Evolutionary conservation across 2,329 filamentous ascomycete species (phyloP), one percentile per base, ranked within the genome.

Genomic region (Fusarium gaditjirri): DNA sequence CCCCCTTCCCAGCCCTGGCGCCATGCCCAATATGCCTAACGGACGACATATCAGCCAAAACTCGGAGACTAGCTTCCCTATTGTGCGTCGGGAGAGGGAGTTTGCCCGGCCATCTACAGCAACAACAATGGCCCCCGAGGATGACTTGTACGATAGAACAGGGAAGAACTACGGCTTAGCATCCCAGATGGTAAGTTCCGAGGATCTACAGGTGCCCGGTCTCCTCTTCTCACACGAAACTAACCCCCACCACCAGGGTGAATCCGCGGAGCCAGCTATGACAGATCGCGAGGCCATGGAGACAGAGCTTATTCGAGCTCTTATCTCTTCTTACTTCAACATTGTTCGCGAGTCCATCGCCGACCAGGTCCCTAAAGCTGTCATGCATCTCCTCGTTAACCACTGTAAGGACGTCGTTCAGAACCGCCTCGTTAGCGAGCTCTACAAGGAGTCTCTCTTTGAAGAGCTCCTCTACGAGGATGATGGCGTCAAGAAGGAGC

Each of bases 271-370:
- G 79, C 94, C 94, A 38, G 94, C 94, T 61, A 89, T 99, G 77
- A 98, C 95, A 2, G 96, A 99, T 75, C 93, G 96, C 57, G 96
- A 99, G 84, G 93, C 94, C 47, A 93, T 99, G 86, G 96, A 99
- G 84, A 98, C 96, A 14, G 96, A 99, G 83, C 90, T 99, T 43
- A 99, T 99, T 80, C 93, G 95, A 50, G 93, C 95, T 50, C 89
- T 99, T 62, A 99, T 99, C 81, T 97, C 94, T 36, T 98, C 95
- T 3, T 99, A 99, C 86, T 99, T 99, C 87, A 97, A 97, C 82
- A 99, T 99, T 78, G 96, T 99, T 50, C 93, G 96, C 71, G 96
- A 99, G 83, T 95, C 94, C n/a, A 97, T 98, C 77, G 95, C 95
- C 47, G 96, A 99, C 80, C 95, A 98, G 84, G 96, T 99, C 16